A percentile compares a stretch with the other conserved stretches of the same genome.
phyloP scores from a whole-genome alignment of 2,329 filamentous ascomycete species.

The Fusarium nisikadoi region DNA sequence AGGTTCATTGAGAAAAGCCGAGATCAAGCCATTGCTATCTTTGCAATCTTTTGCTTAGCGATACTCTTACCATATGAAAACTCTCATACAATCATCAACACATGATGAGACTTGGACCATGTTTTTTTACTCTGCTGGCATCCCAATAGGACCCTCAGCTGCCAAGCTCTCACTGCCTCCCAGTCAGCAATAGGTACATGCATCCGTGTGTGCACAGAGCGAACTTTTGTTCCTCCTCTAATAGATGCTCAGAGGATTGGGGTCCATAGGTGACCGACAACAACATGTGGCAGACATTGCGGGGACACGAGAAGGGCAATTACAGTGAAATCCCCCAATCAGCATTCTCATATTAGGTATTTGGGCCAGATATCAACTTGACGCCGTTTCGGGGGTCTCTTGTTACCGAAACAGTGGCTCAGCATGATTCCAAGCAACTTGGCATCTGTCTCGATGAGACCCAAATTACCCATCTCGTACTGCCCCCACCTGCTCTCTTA shows the following conservation, averaged over 20 bases:
- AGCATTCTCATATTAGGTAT: not conserved
- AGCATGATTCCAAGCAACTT: conserved; percentile 5
- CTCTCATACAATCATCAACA: not conserved
- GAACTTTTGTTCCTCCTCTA: conserved; percentile 24
- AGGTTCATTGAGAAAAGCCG: not conserved
- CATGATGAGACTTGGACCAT: not conserved
- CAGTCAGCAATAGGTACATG: conserved; percentile 3
- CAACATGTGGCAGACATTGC: conserved; percentile 15
- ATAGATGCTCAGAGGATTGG: not conserved
- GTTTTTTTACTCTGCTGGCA: not conserved
- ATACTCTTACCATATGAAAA: not conserved
- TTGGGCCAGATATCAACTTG: conserved; percentile 2
- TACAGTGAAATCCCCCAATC: conserved; percentile 6
- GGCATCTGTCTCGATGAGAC: conserved; percentile 16
- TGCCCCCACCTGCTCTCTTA: conserved; percentile 18
- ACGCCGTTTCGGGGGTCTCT: not conserved
- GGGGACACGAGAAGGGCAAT: conserved; percentile 21
- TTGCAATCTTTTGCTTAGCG: not conserved
- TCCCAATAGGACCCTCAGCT: not conserved
- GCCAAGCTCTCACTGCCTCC: conserved; percentile 10
- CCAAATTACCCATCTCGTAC: conserved; percentile 2
- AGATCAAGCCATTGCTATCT: not conserved
- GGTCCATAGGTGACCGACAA: not conserved
- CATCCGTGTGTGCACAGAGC: not conserved
- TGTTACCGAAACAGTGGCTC: conserved; percentile 22